These are phyloP conservation scores for Phytophthora hibernalis DNA, from an alignment of 352 stramenopile species.

Conservation along the genomic window DNA sequence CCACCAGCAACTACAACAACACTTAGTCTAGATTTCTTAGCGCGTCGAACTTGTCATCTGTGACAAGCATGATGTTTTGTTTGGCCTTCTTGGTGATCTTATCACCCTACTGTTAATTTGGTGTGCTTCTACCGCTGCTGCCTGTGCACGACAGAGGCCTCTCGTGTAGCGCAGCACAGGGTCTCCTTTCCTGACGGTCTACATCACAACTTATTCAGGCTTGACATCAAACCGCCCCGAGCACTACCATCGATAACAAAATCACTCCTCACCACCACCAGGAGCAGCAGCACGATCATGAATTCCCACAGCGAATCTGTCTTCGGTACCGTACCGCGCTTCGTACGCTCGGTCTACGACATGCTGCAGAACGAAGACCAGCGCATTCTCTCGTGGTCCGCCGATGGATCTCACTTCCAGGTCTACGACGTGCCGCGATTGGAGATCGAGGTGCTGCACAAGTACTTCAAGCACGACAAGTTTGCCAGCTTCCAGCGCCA, in stretches of 20 bases:
- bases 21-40: constrained; percentile 14
- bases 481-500: constrained; percentile 92
- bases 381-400: constrained; percentile 53
- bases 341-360: constrained; percentile 56
- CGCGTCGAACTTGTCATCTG: background rate
- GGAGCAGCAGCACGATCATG: background rate
- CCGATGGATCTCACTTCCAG: constrained; percentile 73
- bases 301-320: background rate
- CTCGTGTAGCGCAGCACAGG: background rate
- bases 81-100: constrained; percentile 6
- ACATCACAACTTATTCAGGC: constrained; percentile 26
- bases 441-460: constrained; percentile 65
- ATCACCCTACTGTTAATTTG: constrained; percentile 6
- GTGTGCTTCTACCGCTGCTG: background rate
- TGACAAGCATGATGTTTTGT: constrained; percentile 4
- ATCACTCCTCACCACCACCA: background rate
- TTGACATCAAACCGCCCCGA: constrained; percentile 7
- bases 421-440: constrained; percentile 79
- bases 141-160: background rate
- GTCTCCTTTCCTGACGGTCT: background rate
- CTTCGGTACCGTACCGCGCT: constrained; percentile 38
- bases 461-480: constrained; percentile 88
- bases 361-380: constrained; percentile 70
- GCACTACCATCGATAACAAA: background rate
- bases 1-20: constrained; percentile 7